Evolutionary conservation across 1,284 basidiomycete species (phyloP), one percentile per base, ranked within the genome.

Genomic region (Sutorius eximius): DNA sequence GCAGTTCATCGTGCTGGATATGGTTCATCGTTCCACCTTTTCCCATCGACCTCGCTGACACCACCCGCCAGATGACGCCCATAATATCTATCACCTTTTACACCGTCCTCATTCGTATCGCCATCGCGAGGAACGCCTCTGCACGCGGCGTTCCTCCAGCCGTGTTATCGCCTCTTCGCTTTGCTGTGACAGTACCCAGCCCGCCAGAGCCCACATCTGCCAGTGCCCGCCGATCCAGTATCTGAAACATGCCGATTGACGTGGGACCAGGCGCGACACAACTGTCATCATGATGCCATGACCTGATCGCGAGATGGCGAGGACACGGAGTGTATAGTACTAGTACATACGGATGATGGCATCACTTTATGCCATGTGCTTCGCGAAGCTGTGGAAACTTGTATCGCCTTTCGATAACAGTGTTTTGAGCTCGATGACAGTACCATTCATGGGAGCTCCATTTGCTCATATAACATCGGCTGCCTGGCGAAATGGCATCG

Each of bases 401-500:
- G 34, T 16, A 41, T 22, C 13, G 3, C 20, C 24, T 27, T 27
- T 3, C 9, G 5, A n/a, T 12, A 15, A 45, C n/a, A 5, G 30
- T 20, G 9, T 13, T 45, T 5, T 7, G n/a, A 38, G 9, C 7
- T 22, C 20, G 15, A 22, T 16, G 16, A 5, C 38, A 20, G 5
- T 22, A 12, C 10, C 3, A n/a, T 11, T 6, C 20, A 52, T 18
- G 18, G 5, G 5, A 7, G 1, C 2, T 18, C 5, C 1, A 1
- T 3, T 3, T 52, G 1, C 0, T 0, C 3, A 1, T 3, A 8
- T 1, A 18, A 27, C 9, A 13, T 13, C 33, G 45, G 45, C 45
- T 41, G 79, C 76, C 78, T 82, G 79, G 79, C 80, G 80, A 79
- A 81, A 81, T 82, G 80, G 81, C 78, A 81, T 79, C 79, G 80